phyloP scores from a whole-genome alignment of 164 flowering plant species.

The Cinnamomum micranthum region DNA sequence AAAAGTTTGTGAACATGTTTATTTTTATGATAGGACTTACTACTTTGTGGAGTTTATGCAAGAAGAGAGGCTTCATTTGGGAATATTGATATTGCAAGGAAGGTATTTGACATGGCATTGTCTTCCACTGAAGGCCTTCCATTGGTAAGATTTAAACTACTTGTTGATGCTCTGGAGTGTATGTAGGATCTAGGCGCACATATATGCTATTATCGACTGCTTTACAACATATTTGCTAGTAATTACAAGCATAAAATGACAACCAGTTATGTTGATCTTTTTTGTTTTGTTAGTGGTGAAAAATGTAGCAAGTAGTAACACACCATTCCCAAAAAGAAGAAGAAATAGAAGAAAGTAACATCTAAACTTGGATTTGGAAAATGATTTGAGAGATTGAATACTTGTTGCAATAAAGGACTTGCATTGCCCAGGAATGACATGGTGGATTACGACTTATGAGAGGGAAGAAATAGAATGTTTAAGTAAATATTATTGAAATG shows the following conservation, averaged over 20 bases:
- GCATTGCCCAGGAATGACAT: too few relatives aligned
- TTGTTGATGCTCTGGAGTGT: slow-evolving; percentile 1
- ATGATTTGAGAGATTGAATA: background rate
- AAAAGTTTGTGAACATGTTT: too few relatives aligned
- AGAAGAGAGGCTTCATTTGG: slow-evolving; percentile 76
- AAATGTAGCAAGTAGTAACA: background rate
- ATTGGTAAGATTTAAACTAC: slow-evolving; percentile 35
- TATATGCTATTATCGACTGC: background rate
- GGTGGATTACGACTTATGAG: too few relatives aligned
- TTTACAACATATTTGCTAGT: too few relatives aligned
- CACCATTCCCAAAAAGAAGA: too few relatives aligned
- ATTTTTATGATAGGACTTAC: slow-evolving; percentile 51
- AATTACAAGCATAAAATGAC: too few relatives aligned
- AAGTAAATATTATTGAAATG: too few relatives aligned
- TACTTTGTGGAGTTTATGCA: slow-evolving; percentile 95
- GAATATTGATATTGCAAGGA: slow-evolving; percentile 81
- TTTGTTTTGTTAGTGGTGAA: background rate
- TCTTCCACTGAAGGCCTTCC: slow-evolving; percentile 65
- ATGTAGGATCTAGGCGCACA: background rate
- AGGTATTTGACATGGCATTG: slow-evolving; percentile 94
- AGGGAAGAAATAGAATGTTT: too few relatives aligned
- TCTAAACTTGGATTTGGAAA: background rate
- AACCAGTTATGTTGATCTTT: background rate
- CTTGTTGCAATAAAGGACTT: background rate
- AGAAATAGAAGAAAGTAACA: background rate